Evolutionary conservation across 2,329 filamentous ascomycete species (phyloP), one percentile per base, ranked within the genome.

Genomic region (Penicillium sp.): DNA sequence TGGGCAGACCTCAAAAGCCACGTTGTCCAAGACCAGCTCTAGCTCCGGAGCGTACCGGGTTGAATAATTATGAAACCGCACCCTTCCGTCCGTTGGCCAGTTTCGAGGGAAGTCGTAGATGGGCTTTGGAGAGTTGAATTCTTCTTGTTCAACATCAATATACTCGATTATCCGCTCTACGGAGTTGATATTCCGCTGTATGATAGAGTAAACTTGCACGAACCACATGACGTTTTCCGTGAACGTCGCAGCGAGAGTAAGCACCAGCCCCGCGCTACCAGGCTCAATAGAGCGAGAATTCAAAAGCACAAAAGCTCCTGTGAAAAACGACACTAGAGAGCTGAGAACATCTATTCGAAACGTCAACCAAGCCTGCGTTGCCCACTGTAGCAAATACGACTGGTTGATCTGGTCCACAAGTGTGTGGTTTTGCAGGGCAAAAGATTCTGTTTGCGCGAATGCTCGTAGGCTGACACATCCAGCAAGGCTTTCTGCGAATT

Each of bases 1-100:
- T 14, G 62, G 60, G n/a, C 60, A 59, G 5, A 68, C 61, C 0
- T 58, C 57, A 48, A 71, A 68, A 50, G 48, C 65, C 2, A 71
- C 51, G 0, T 63, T 62, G 5, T 64, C 64, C 8, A 71, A 56
- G 0, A 69, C 64, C 0, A 65, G 62, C 1, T 47, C 33, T 6
- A 55, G 26, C 11, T 50, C 38, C 14, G 53, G 12, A 12, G 46
- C 38, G 24, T 55, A 55, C 14, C 53, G 24, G 3, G 53, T 55
- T 2, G 35, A 23, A 30, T 45, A 55, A 23, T 28, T 20, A 5
- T 45, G 12, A 16, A 55, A 55, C 2, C 26, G 46, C 3, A 55
- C 26, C 11, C 35, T 14, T 3, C 53, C 53, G 9, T 35, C n/a
- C 16, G 38, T 16, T 4, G 53, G 53, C 47, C 47, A 55, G 18